These are phyloP conservation scores for Pyronema domesticum DNA, from an alignment of 495 filamentous ascomycete species.

Conservation along the genomic window DNA sequence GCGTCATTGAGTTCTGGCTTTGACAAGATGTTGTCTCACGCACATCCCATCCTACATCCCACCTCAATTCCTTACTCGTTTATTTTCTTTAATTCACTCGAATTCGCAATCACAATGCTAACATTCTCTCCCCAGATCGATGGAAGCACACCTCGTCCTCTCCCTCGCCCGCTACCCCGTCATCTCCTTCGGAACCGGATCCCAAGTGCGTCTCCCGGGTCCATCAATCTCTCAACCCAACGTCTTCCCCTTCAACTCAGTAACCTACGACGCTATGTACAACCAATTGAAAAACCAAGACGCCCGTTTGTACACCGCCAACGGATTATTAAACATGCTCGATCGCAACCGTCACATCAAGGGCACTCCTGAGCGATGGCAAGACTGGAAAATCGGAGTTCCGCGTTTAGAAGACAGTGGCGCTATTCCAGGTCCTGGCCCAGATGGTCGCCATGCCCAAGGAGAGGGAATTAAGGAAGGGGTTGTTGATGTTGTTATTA, in stretches of 20 bases:
- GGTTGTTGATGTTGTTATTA: slow-evolving; percentile 86
- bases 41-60: too few species aligned
- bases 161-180: slow-evolving; percentile 75
- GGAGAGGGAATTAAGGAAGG: slow-evolving; percentile 43
- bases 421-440: slow-evolving; percentile 25
- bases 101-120: too few species aligned
- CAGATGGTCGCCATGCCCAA: too few species aligned
- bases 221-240: slow-evolving; percentile 84
- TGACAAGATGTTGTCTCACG: too few species aligned
- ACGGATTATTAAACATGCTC: slow-evolving; percentile 90
- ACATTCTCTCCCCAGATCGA: slow-evolving; percentile 58
- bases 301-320: slow-evolving; percentile 69
- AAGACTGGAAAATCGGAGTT: slow-evolving; percentile 83
- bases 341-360: slow-evolving; percentile 82
- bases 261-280: slow-evolving; percentile 84
- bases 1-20: too few species aligned
- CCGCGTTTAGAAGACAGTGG: slow-evolving; percentile 46
- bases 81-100: too few species aligned
- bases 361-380: slow-evolving; percentile 91
- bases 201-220: slow-evolving; percentile 81
- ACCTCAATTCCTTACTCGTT: too few species aligned
- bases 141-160: slow-evolving; percentile 91
- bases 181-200: slow-evolving; percentile 95
- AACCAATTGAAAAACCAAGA: slow-evolving; percentile 73
- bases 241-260: slow-evolving; percentile 91